These are phyloP conservation scores for Venustampulla echinocandica DNA, from an alignment of 495 filamentous ascomycete genomes.

Conservation along the genomic window DNA sequence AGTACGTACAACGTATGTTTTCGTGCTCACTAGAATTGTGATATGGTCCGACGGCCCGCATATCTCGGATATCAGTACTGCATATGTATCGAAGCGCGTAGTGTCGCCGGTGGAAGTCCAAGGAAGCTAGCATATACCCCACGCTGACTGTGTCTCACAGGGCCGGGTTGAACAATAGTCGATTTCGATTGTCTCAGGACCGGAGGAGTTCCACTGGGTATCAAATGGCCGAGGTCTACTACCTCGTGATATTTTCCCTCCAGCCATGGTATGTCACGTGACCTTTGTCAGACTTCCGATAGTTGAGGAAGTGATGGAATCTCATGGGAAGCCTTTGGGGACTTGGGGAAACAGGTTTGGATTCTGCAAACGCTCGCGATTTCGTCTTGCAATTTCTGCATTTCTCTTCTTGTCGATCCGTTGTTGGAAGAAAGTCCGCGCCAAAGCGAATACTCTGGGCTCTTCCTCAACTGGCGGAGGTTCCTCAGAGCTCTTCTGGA, in stretches of 20 bases:
- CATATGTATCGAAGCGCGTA: not conserved
- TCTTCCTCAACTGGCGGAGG: slow-evolving; percentile 36
- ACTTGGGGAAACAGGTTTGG: slow-evolving; percentile 77
- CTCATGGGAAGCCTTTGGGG: slow-evolving; percentile 40
- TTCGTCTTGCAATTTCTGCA: slow-evolving; percentile 70
- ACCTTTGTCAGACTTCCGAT: no score
- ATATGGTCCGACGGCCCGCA: slow-evolving; percentile 3
- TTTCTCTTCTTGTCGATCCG: slow-evolving; percentile 71
- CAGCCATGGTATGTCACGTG: no score
- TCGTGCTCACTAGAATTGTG: not conserved
- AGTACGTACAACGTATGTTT: slow-evolving; percentile 1
- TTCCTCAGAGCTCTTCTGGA: slow-evolving; percentile 19
- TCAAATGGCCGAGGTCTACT: no score
- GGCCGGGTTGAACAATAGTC: no score
- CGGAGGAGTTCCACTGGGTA: no score
- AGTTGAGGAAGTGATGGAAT: no score
- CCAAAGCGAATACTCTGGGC: slow-evolving; percentile 76
- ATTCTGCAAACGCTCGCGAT: slow-evolving; percentile 70
- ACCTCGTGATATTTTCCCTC: no score
- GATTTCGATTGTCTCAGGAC: no score
- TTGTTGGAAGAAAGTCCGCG: slow-evolving; percentile 81
- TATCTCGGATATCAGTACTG: not conserved
- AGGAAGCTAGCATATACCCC: not conserved
- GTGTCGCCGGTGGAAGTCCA: not conserved
- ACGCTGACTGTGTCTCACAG: slow-evolving; percentile 10